Base-by-base conservation (phyloP, 1,139 yeast genomes). In the Saccharomyces pastorianus region DNA sequence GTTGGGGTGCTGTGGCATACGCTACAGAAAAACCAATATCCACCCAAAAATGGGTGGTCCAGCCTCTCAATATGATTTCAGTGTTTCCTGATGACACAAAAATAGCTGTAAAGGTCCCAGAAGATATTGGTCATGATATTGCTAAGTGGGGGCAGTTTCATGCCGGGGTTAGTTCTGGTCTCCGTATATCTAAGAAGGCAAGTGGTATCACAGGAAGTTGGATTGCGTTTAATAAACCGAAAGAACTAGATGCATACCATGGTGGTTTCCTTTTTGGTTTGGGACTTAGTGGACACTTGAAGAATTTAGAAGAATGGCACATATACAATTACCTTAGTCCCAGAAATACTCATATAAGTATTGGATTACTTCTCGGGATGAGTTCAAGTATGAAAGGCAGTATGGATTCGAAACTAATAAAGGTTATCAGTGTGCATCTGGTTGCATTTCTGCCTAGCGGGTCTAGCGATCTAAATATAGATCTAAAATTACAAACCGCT, bases 211-310 rank as follows among this genome's bases (percentile, higher is more conserved):
- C 85, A 20, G 96, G 97, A 0, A 85, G 95, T 62, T 91, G 98
- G 98, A 86, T 91, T 48, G 86, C 85, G 0, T 90, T 87, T 68
- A 90, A 90, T 64, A 86, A 84, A 61, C 96, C 96, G 0, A 79
- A 80, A 1, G 58, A 52, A 4, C 71, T 87, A 48, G 85, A 81
- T 61, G 78, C 96, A 0, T 95, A 87, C 59, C 97, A 91, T 72
- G 98, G 96, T 20, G 99, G 99, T 0, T 90, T 95, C 62, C 71
- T 95, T n/a, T 73, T 90, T 27, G 99, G 98, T 0, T 73, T 93
- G 26, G 99, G 99, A 0, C 74, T 95, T 47, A 89, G 89, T 71
- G 98, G 98, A 0, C 96, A 91, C 66, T 72, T 95, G 60, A 84
- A 81, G 58, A 78, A 78, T 49, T 73, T 95, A 32, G 98, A 95